A percentile compares a stretch with the other conserved stretches of the same genome.
Conservation (phyloP, 2,329 filamentous ascomycete genomes). For the Cercospora brassicicola region DNA sequence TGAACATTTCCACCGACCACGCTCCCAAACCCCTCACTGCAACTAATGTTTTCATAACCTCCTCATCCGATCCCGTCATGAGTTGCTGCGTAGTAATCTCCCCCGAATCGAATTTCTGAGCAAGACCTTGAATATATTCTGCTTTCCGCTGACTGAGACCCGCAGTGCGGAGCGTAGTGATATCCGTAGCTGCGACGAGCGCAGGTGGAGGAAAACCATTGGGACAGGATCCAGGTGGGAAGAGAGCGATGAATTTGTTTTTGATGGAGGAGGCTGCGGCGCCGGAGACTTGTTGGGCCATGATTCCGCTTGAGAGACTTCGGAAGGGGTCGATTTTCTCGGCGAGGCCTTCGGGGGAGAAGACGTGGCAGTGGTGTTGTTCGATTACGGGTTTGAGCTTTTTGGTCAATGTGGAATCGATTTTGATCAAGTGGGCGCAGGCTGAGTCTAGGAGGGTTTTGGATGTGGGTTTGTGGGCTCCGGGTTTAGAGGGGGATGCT, state of each 20-base stretch:
- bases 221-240: constrained; percentile 45
- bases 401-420: constrained; percentile 55
- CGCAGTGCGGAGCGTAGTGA: constrained; percentile 73
- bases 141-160: constrained; percentile 93
- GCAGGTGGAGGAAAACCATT: constrained; percentile 71
- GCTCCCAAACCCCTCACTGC: constrained; percentile 82
- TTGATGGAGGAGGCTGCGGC: constrained; percentile 89
- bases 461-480: constrained; percentile 48
- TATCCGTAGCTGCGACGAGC: constrained; percentile 63
- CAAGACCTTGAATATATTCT: constrained; percentile 86
- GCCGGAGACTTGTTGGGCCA: constrained; percentile 93
- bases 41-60: constrained; percentile 76
- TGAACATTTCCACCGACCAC: constrained; percentile 98
- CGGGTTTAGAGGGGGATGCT: constrained; percentile 38
- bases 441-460: constrained; percentile 69
- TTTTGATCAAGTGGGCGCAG: constrained; percentile 68
- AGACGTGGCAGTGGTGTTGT: constrained; percentile 72
- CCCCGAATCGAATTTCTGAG: constrained; percentile 73
- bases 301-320: constrained; percentile 79
- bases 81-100: constrained; percentile 76
- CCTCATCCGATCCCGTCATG: constrained; percentile 76
- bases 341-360: constrained; percentile 76
- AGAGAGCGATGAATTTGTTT: constrained; percentile 76
- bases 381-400: constrained; percentile 71
- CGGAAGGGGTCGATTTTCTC: constrained; percentile 88